Base-by-base conservation (phyloP, 768 basidiomycete species). In the Auricularia auricula-judae region DNA sequence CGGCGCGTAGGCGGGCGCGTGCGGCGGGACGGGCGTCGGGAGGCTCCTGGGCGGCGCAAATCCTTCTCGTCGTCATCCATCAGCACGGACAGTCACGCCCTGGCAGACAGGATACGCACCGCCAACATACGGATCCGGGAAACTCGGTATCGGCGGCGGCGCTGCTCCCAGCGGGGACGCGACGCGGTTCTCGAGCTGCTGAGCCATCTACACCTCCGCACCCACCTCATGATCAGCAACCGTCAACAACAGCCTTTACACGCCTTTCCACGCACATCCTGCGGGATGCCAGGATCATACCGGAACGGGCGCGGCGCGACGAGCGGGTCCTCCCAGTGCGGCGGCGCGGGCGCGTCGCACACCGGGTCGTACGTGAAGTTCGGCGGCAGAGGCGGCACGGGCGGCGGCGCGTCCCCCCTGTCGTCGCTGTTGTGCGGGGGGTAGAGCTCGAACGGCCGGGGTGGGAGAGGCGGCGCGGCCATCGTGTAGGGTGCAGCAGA, bases 301-400 rank as follows among this genome's bases (percentile, higher is more conserved):
- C 83, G 80, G 68, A 86, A 84, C 0, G 88, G 86, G 11, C 84
- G 78, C 3, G 88, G 88, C 0, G 88, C 88, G 2, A 80, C 80
- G 21, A 89, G 73, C 3, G 86, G 79, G 66, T 83, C 70, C 67
- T 80, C 80, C 65, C 79, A 83, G 67, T 85, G 84, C 16, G 80
- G 84, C 0, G 73, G 75, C 2, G 82, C 53, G 53, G 53, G 53
- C 23, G 29, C 56, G 56, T 59, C 56, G 56, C 35, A 59, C 29
- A 59, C 56, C 1, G 56, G 56, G 56, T 59, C 56, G 56, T 59
- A 59, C 29, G 56, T 69, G 62, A 80, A 74, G 61, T 74, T 73
- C 5, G 79, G 76, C 4, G 83, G 82, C 4, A 78, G 74, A 5
- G 83, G 83, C 1, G 84, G 83, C 1, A 83, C 47, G 0, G 84